phyloP scores from a whole-genome alignment of 495 filamentous ascomycete genomes.

The Pyronema domesticum region DNA sequence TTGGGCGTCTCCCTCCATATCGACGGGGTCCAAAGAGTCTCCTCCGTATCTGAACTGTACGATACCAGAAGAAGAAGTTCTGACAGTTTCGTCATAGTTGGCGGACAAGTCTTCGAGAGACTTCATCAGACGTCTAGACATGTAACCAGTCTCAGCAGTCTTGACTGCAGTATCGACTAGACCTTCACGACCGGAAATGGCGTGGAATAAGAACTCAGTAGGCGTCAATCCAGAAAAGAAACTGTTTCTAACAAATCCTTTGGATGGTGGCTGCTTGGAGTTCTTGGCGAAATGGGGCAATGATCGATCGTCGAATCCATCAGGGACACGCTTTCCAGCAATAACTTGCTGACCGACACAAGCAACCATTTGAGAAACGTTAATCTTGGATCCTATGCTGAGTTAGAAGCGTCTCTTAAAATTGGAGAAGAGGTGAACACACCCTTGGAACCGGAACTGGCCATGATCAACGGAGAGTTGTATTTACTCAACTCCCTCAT shows the following conservation, averaged over 20 bases:
- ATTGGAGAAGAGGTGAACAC: background rate
- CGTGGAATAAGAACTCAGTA: conserved; percentile 92
- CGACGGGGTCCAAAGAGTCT: conserved; percentile 82
- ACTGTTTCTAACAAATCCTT: conserved; percentile 92
- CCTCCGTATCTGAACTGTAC: conserved; percentile 97
- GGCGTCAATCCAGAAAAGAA: conserved; percentile 88
- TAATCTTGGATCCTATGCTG: conserved; percentile 60
- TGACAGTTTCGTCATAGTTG: conserved; percentile 83
- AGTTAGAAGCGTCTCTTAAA: background rate
- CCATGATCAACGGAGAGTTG: conserved; percentile 93
- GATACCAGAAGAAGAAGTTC: conserved; percentile 65
- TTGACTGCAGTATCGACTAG: conserved; percentile 99
- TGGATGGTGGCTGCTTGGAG: conserved; percentile 72
- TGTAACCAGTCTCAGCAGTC: conserved; percentile 96
- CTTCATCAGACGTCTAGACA: conserved; percentile 97
- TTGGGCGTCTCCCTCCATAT: conserved; percentile 90
- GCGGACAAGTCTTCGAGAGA: conserved; percentile 85
- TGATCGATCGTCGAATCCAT: conserved; percentile 90
- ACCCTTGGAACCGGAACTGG: conserved; percentile 80
- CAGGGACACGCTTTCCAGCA: conserved; percentile 73
- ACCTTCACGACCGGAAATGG: conserved; percentile 95
- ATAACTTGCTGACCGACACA: conserved; percentile 97
- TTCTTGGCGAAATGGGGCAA: conserved; percentile 92
- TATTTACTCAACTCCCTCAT: conserved; percentile 73
- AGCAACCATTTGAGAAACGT: conserved; percentile 97